Percentiles rank a stretch among this genome's conserved stretches.
Conservation (phyloP, 2,329 filamentous ascomycete genomes). For the Colletotrichum navitas region DNA sequence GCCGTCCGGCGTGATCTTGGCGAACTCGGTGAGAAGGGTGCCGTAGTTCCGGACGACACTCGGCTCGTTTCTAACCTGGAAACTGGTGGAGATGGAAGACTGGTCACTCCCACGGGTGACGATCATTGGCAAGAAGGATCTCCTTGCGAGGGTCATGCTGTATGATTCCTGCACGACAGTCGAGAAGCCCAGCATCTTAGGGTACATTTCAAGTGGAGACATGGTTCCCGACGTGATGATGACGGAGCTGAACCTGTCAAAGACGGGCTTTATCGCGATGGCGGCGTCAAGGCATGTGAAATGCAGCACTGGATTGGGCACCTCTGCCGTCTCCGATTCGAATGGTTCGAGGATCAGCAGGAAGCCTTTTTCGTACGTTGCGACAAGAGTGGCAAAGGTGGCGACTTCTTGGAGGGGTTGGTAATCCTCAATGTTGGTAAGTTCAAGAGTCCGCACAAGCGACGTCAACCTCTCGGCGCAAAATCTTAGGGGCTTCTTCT, state of each 20-base stretch:
- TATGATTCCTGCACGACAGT: constrained; percentile 98
- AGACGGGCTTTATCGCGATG: constrained; percentile 97
- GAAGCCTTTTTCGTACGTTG: constrained; percentile 97
- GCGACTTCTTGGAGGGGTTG: constrained; percentile 97
- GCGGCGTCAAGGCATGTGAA: constrained; percentile 97
- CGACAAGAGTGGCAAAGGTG: constrained; percentile 94
- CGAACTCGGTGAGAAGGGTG: constrained; percentile 92
- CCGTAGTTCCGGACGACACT: constrained; percentile 98
- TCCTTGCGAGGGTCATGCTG: constrained; percentile 91
- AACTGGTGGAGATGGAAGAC: constrained; percentile 90
- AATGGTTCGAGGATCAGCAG: constrained; percentile 96
- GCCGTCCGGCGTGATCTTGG: constrained; percentile 94
- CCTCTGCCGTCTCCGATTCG: constrained; percentile 93
- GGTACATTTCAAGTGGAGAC: constrained; percentile 98
- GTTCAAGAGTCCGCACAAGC: constrained; percentile 91
- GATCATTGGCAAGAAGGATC: constrained; percentile 98
- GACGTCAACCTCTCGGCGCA: constrained; percentile 96
- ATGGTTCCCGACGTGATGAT: constrained; percentile 99
- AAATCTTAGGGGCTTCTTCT: constrained; percentile 93
- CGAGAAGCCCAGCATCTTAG: constrained; percentile 95
- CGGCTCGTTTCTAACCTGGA: constrained; percentile 95
- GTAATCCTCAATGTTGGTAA: constrained; percentile 98
- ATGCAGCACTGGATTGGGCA: constrained; percentile 96
- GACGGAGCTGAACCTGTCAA: constrained; percentile 96
- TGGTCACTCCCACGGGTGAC: constrained; percentile 96